A percentile compares a stretch with the other conserved stretches of the same genome.
Evolutionary conservation across 176 grass and related monocot genomes (phyloP).

Genomic region (Zizania latifolia): DNA sequence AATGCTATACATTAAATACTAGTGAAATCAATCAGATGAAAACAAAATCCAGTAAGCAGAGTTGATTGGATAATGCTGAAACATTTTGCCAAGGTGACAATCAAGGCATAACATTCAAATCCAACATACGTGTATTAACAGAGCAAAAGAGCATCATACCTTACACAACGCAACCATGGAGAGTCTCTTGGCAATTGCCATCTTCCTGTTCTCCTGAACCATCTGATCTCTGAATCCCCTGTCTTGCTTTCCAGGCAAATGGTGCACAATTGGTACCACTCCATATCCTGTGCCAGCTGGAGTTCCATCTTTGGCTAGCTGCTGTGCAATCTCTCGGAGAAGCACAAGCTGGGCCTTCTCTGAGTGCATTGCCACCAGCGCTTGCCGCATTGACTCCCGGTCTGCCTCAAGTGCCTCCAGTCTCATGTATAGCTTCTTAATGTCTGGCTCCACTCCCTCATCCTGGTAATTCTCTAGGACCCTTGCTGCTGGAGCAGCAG

Average conservation of each 20-base stretch:
- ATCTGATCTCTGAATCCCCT: constrained; percentile 30
- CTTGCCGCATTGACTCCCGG: constrained; percentile 89
- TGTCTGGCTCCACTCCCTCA: constrained; percentile 48
- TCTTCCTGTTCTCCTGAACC: constrained; percentile 38
- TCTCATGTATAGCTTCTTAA: constrained; percentile 81
- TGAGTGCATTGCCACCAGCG: constrained; percentile 71
- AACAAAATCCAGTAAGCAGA: neutral
- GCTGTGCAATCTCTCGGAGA: constrained; percentile 86
- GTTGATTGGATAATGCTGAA: neutral
- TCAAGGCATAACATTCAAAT: neutral
- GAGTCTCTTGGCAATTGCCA: constrained; percentile 19
- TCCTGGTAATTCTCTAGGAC: constrained; percentile 30
- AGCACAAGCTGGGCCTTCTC: constrained; percentile 88
- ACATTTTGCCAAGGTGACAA: constrained; percentile 15
- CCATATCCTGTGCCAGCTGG: constrained; percentile 2
- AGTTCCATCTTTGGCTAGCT: constrained; percentile 59
- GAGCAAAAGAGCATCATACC: constrained; percentile 38
- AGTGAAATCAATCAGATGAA: neutral
- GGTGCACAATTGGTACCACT: neutral
- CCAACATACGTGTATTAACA: neutral
- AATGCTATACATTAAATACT: constrained; percentile 7
- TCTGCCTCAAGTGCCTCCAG: constrained; percentile 83
- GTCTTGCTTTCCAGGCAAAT: constrained; percentile 2
- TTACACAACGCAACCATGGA: constrained; percentile 49
- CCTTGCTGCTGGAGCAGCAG: constrained; percentile 22